A percentile compares a stretch with the other conserved stretches of the same genome.
phyloP scores from a whole-genome alignment of 495 filamentous ascomycete species.

The Hamigera avellanea region DNA sequence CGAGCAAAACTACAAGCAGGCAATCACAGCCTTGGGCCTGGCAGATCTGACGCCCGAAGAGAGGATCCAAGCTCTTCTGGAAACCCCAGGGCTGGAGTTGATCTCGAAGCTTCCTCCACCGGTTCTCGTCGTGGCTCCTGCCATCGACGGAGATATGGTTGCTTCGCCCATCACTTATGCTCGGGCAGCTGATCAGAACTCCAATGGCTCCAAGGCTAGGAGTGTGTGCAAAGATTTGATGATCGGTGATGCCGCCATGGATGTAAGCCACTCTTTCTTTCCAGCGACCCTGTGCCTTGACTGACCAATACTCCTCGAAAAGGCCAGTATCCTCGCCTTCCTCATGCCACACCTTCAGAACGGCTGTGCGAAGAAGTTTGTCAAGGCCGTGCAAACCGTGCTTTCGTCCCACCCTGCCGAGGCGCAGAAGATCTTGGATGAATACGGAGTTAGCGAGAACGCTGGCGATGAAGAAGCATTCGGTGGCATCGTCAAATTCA shows the following conservation, averaged over 20 bases:
- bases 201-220: conserved; percentile 14
- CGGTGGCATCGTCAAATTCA: conserved; percentile 20
- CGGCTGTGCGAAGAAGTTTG: conserved; percentile 21
- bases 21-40: conserved; percentile 24
- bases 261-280: conserved; percentile 19
- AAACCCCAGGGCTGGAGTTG: conserved; percentile 21
- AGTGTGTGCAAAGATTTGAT: conserved; percentile 27
- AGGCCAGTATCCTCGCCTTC: conserved; percentile 19
- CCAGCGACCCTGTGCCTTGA: not conserved
- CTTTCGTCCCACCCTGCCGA: conserved; percentile 9
- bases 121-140: conserved; percentile 8
- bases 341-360: conserved; percentile 13
- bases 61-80: conserved; percentile 20
- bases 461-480: conserved; percentile 22
- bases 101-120: conserved; percentile 18
- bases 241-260: conserved; percentile 28
- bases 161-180: conserved; percentile 13
- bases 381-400: conserved; percentile 10
- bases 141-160: conserved; percentile 27
- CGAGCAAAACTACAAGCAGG: conserved; percentile 24
- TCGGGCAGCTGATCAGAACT: conserved; percentile 7
- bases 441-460: conserved; percentile 16
- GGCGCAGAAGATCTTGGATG: conserved; percentile 15
- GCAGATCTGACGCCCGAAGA: conserved; percentile 13
- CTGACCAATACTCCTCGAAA: not conserved